Evolutionary conservation across 257 asterid species (phyloP).

Genomic region (Sherardia arvensis): DNA sequence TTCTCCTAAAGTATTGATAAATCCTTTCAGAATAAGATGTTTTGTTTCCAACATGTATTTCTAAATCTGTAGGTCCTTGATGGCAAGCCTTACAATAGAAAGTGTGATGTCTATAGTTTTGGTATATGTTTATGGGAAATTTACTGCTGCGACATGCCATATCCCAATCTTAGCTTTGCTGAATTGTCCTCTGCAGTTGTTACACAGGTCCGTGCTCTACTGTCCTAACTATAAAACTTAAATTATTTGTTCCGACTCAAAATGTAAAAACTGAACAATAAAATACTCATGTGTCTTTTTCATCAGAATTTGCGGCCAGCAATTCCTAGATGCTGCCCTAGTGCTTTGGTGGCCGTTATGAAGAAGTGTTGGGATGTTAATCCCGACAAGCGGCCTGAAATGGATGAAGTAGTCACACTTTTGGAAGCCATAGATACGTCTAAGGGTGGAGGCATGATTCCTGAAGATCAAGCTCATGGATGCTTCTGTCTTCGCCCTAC

Average conservation of each 20-base stretch:
- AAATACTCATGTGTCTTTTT: not conserved
- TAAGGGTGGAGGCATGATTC: conserved; percentile 57
- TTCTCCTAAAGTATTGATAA: not conserved
- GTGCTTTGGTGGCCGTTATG: conserved; percentile 36
- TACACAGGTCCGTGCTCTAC: conserved; percentile 29
- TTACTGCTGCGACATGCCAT: conserved; percentile 51
- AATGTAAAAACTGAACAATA: not conserved
- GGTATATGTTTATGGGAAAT: conserved; percentile 63
- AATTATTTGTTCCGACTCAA: not conserved
- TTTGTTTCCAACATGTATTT: not conserved
- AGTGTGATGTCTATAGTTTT: conserved; percentile 50
- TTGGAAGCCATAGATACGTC: conserved; percentile 43
- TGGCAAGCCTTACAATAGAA: conserved; percentile 54
- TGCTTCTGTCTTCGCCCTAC: conserved; percentile 31
- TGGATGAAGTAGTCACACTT: conserved; percentile 48
- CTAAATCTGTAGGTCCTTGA: conserved; percentile 39
- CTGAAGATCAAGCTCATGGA: conserved; percentile 30
- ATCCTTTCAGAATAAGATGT: not conserved
- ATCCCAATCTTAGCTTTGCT: conserved; percentile 42
- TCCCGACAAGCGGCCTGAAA: conserved; percentile 41
- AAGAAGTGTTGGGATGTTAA: conserved; percentile 43
- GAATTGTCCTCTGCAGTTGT: conserved; percentile 51
- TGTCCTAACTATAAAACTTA: not conserved
- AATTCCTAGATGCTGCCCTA: conserved; percentile 51
- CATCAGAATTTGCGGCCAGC: conserved; percentile 38